These are phyloP conservation scores for Podospora conica DNA, from an alignment of 495 filamentous ascomycete genomes.

Conservation along the genomic window DNA sequence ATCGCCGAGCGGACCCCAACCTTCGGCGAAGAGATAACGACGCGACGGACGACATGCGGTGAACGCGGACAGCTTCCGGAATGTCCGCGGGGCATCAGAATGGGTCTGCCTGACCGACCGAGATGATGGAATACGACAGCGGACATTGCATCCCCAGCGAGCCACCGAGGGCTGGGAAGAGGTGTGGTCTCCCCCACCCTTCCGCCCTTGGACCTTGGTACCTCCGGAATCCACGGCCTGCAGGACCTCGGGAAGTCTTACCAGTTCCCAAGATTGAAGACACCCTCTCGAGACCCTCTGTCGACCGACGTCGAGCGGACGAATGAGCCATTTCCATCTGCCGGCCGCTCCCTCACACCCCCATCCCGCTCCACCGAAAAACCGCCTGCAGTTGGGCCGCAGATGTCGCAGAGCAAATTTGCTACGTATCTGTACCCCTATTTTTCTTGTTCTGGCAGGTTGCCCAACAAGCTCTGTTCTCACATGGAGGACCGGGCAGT, in stretches of 20 bases:
- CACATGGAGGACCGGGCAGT: too few species aligned
- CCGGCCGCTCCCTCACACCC: neutral
- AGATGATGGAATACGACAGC: neutral
- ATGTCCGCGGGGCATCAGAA: neutral
- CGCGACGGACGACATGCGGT: neutral
- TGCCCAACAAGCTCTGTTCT: constrained; percentile 2
- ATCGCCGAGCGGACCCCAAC: neutral
- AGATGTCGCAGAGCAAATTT: constrained; percentile 23
- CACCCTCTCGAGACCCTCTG: neutral
- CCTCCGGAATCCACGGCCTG: neutral
- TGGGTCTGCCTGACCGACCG: neutral
- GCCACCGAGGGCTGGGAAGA: neutral
- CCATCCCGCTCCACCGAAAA: constrained; percentile 14
- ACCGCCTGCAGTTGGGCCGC: constrained; percentile 17
- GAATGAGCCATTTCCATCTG: constrained; percentile 7
- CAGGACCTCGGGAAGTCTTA: constrained; percentile 11
- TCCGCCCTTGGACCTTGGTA: neutral
- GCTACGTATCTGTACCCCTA: constrained; percentile 12
- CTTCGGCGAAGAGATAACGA: neutral
- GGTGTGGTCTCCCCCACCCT: neutral
- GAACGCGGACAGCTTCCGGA: neutral
- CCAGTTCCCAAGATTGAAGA: constrained; percentile 3
- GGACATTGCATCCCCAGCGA: neutral
- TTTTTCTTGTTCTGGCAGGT: neutral
- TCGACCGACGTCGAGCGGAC: neutral